Conservation (phyloP, 2,329 filamentous ascomycete species). For the Colletotrichum falcatum region DNA sequence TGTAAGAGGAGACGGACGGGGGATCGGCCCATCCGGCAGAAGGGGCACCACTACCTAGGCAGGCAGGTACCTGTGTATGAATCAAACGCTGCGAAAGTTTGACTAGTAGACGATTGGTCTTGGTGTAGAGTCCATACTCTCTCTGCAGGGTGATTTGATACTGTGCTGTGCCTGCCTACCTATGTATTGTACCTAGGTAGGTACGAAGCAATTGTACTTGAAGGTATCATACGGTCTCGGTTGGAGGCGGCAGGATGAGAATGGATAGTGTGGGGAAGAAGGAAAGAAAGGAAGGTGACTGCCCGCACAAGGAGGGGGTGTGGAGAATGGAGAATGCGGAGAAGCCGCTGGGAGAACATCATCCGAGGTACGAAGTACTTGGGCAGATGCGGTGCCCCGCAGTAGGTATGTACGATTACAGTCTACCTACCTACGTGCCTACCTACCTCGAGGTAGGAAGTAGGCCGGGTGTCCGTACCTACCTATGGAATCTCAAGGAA, state of each 20-base stretch:
- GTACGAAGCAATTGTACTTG: not conserved
- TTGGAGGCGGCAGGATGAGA: slow-evolving; percentile 1
- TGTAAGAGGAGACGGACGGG: not conserved
- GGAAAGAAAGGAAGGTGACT: not conserved
- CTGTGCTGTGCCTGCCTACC: not conserved
- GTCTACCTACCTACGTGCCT: too few species aligned
- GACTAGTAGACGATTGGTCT: too few species aligned
- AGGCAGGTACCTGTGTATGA: too few species aligned
- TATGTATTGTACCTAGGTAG: too few species aligned
- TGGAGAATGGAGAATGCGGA: slow-evolving; percentile 28
- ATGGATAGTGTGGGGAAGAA: slow-evolving; percentile 39
- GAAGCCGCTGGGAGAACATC: slow-evolving; percentile 18
- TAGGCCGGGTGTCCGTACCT: too few species aligned
- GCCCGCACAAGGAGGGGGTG: slow-evolving; percentile 4
- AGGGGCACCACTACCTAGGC: not conserved
- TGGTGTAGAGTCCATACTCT: not conserved
- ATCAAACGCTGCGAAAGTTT: not conserved
- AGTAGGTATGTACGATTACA: too few species aligned
- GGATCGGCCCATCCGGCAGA: not conserved
- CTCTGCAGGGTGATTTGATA: too few species aligned
- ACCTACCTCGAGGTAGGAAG: too few species aligned
- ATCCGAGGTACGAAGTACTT: not conserved
- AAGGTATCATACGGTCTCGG: not conserved
- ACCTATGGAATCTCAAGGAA: too few species aligned
- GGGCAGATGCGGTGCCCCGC: too few species aligned